Conservation (phyloP, 176 grass and related monocot species). For the sorghum (Sorghum bicolor) region Sorghum_bicolor_NCBIv3 NC_012878.2:49717001-49717500, state of each 20-base stretch:
- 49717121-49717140: background rate
- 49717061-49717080: constrained; percentile 77
- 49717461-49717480: no score
- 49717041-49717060: constrained; percentile 54
- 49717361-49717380: background rate
- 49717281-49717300: constrained; percentile 68
- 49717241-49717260: constrained; percentile 96
- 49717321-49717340: background rate
- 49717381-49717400: background rate
- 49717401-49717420: background rate
- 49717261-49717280: constrained; percentile 86
- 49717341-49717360: background rate
- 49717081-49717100: constrained; percentile 84
- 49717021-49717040: constrained; percentile 6
- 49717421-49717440: background rate
- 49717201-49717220: constrained; percentile 76
- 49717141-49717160: background rate
- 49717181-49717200: constrained; percentile 79
- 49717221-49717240: constrained; percentile 81
- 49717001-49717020: constrained; percentile 9
- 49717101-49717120: constrained; percentile 40
- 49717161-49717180: constrained; percentile 37
- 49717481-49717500: no score
- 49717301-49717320: constrained; percentile 24
- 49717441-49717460: background rate